Evolutionary conservation across 805 yeast genomes (phyloP), one percentile per base, ranked within the genome.

Genomic region (Kurtzmaniella fragi): DNA sequence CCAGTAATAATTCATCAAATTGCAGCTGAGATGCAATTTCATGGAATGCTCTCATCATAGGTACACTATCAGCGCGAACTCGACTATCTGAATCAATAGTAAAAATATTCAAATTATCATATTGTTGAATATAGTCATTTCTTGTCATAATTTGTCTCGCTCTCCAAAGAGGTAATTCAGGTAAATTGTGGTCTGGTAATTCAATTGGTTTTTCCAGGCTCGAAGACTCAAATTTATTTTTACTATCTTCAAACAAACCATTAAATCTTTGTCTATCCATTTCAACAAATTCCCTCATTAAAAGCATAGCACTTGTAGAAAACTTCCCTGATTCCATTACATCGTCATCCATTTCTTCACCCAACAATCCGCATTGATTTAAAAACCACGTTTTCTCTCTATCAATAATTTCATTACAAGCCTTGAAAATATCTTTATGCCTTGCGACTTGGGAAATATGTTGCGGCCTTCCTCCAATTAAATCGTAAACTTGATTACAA

Each of bases 21-120:
- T 82, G 84, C 1, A 86, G 84, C 58, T 77, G 80, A 2, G 76
- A 63, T 2, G 82, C 81, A 37, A 86, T 82, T 53, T 86, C 95
- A 42, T 84, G 77, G 55, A 86, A 86, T 4, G 91, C 95, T 48
- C 90, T 73, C 95, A 86, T 84, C 95, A 86, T 85, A 1, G 91
- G 90, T 2, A 84, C 83, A 7, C 87, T 79, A 56, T 86, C 95
- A 0, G 95, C 91, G 28, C 84, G 65, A 2, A 86, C 95, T 38
- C 75, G 66, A 0, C 87, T 78, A 41, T 76, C 73, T 0, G 86
- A 77, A 59, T 86, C 93, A 39, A 86, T 78, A 2, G 95, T 83
- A 59, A 86, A 86, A 20, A 86, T 76, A 56, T 86, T 86, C 47
- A 85, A 61, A 46, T 83, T 78, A 54, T 86, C 95, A 54, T 82